Base-by-base conservation (phyloP, 2,329 filamentous ascomycete species). In the Cyphellophora europaea region DNA sequence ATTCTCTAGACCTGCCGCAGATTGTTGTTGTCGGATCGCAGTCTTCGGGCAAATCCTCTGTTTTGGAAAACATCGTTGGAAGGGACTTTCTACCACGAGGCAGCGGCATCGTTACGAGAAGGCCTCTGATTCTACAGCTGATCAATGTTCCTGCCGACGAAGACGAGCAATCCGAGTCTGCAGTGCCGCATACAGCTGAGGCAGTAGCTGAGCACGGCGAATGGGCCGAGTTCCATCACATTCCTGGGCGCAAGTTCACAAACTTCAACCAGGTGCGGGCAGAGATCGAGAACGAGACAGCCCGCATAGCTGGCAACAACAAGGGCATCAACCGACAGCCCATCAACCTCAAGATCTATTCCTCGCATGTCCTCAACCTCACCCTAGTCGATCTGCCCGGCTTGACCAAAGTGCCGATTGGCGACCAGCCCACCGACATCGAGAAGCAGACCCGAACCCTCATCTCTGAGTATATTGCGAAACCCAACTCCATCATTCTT, bases 1-100 rank as follows among this genome's bases (percentile, higher is more conserved):
- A 98, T 63, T 96, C 89, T 35, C 74, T 98, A 42, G 91, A 98
- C 64, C 70, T 98, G 38, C 91, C 91, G 40, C 91, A 98, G 67
- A 98, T 98, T 72, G 91, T 98, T 47, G 91, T 98, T 42, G 91
- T 98, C 52, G 91, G 91, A 45, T 98, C 91, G 42, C 91, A 98
- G 65, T 96, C 91, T 8, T 93, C 91, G 37, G 91, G 91, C 56
- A 98, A 98, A 68, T 96, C 89, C 11, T 96, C 91, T 5, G 91
- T 98, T 16, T 79, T 98, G 45, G 91, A 98, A 66, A 98, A 98
- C 63, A 94, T 98, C 50, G 91, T 98, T 53, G 91, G 91, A 53
- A 78, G 89, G 62, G 91, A 98, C 64, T 98, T 98, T 62, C 71
- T 98, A 35, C 91, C 91, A 40, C 82, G 91, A 59, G 91, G 91